Base-by-base conservation (phyloP, 1,284 basidiomycete genomes). In the Cryptococcus sp. region DNA sequence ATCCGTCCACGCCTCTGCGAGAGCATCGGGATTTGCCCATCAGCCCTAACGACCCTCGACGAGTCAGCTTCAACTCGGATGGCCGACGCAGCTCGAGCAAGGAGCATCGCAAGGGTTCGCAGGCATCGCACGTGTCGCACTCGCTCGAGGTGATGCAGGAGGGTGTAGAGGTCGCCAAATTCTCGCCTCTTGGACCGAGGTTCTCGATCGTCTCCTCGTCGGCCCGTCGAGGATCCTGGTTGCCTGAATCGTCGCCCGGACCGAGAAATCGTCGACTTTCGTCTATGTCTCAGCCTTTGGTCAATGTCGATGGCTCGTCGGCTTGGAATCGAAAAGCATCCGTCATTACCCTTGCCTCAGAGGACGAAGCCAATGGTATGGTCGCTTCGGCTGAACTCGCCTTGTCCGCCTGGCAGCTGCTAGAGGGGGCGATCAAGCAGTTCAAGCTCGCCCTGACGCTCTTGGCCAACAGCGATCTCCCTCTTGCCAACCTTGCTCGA, bases 381-480 rank as follows among this genome's bases (percentile, higher is more conserved):
- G 58, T 63, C n/a, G 52, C 61, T 25, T 68, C 67, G 0, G 49
- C 61, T 10, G 56, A 62, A 25, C 58, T 73, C 2, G 69, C 65
- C 7, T 42, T 56, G 22, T 52, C 62, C 2, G 63, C 69, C 3
- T 72, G 66, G 69, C 46, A 62, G 28, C 56, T 68, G 3, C 63
- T 72, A 32, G 61, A 65, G 19, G 51, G 55, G 16, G 58, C 64
- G 12, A 51, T 65, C 36, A 69, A 69, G 53, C 67, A 71, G 35
- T 69, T 67, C 63, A 72, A 72, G 50, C 48, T 66, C 21, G 62
- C 65, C 6, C 52, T 74, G n/a, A 59, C 64, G 16, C 54, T 70
- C 12, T 50, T 72, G 10, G 59, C 60, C 7, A 43, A 50, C 21
- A 63, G 58, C 16, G 59, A 66, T 36, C 35, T 68, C 6, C 53